Base-by-base conservation (phyloP, 371 early-diverging fungal species). In the Actinomortierella wolfii region DNA sequence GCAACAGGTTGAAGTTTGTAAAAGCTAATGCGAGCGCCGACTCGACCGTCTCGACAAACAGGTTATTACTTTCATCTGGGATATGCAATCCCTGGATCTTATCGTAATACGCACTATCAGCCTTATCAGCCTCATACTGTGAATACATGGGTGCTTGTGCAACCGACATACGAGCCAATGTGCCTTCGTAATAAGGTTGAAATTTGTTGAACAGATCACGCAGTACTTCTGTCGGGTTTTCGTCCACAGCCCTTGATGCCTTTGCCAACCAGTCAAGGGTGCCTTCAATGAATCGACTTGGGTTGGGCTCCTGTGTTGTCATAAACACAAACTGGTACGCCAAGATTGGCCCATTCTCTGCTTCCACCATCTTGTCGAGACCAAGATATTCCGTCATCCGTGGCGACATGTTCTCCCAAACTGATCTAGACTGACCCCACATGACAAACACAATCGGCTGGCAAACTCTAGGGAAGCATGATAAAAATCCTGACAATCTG, bases 401-500 rank as follows among this genome's bases (percentile, higher is more conserved):
- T 17, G 73, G 73, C 5, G 73, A 73, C 23, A 73, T 45, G 14
- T 59, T 53, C 43, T 73, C 73, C 73, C 73, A 73, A 18, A 73
- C 49, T 11, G 61, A 59, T 1, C 49, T 50, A 0, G 46, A 42
- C 4, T 40, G 45, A 1, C 64, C 56, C 67, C 73, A 73, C 47
- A 73, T 42, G n/a, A 73, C 56, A 40, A 66, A 61, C n/a, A 73
- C 67, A 25, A 73, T 48, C n/a, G 73, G 73, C 28, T 73, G 73
- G 51, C 66, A 61, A 15, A 73, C 67, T 17, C 58, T 58, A 15
- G 62, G 66, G 51, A 73, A 73, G 20, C 73, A 73, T 0, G 73
- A 44, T 26, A 73, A 41, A 54, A 62, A 73, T 9, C 56, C 55
- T 17, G 62, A 53, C 43, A 71, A 52, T 13, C 73, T 61, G 15